A percentile compares a stretch with the other conserved stretches of the same genome.
Conservation (phyloP, 1,284 basidiomycete species). For the Cutaneotrichosporon curvatum region DNA sequence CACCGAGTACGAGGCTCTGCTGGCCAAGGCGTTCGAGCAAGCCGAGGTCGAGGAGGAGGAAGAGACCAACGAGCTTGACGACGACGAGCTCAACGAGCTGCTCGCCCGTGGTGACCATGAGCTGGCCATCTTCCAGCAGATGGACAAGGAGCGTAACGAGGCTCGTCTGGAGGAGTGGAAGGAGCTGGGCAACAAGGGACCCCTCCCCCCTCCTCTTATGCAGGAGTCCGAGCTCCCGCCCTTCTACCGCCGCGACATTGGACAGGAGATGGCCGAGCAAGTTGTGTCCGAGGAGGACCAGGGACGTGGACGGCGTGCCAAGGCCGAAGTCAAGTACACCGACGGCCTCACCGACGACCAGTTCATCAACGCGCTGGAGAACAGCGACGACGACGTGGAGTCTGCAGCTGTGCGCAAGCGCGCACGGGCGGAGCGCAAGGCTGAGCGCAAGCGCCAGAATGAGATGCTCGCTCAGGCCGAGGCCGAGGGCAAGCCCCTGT, state of each 20-base stretch:
- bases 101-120: slow-evolving; percentile 83
- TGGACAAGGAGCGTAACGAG: slow-evolving; percentile 76
- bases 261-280: slow-evolving; percentile 45
- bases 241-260: slow-evolving; percentile 67
- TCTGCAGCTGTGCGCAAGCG: slow-evolving; percentile 49
- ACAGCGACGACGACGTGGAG: slow-evolving; percentile 66
- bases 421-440: slow-evolving; percentile 25
- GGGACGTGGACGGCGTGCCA: slow-evolving; percentile 74
- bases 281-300: slow-evolving; percentile 56
- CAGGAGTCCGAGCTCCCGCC: slow-evolving; percentile 85
- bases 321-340: slow-evolving; percentile 83
- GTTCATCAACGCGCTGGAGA: slow-evolving; percentile 83
- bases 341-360: slow-evolving; percentile 92
- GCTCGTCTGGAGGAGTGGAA: slow-evolving; percentile 67
- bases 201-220: slow-evolving; percentile 71
- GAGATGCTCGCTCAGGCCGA: slow-evolving; percentile 34
- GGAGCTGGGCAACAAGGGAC: slow-evolving; percentile 67
- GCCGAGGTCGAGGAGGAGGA: slow-evolving; percentile 80
- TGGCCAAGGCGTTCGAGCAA: slow-evolving; percentile 57
- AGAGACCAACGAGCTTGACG: slow-evolving; percentile 90
- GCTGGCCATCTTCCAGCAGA: slow-evolving; percentile 65
- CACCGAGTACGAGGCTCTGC: slow-evolving; percentile 91
- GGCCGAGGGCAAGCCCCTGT: slow-evolving; percentile 38
- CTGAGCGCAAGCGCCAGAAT: slow-evolving; percentile 37
- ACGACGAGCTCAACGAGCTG: slow-evolving; percentile 93